Conservation (phyloP, 768 basidiomycete genomes). For the Glaciozyma antarctica region DNA sequence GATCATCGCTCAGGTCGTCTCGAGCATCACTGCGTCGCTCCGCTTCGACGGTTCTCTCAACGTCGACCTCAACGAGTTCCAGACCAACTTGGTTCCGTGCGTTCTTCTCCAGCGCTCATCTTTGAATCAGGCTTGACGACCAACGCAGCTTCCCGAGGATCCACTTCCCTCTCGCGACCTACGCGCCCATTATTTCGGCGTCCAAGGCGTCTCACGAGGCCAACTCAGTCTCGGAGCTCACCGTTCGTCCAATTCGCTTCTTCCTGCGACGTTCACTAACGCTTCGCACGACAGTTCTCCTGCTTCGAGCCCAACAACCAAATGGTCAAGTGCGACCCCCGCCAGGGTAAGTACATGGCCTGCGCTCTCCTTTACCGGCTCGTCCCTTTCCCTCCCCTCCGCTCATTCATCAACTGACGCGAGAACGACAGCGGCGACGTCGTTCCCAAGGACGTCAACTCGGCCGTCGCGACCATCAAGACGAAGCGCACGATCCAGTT, state of each 20-base stretch:
- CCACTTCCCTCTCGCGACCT: slow-evolving; percentile 95
- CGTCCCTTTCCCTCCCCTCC: too few relatives aligned
- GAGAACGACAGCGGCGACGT: slow-evolving; percentile 78
- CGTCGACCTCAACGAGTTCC: slow-evolving; percentile 96
- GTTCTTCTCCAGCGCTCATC: not conserved
- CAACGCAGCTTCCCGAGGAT: slow-evolving; percentile 53
- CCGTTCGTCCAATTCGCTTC: slow-evolving; percentile 47
- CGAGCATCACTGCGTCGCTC: slow-evolving; percentile 90
- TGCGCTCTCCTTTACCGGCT: slow-evolving; percentile 35
- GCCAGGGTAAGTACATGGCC: slow-evolving; percentile 90
- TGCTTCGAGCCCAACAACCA: slow-evolving; percentile 96
- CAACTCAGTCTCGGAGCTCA: slow-evolving; percentile 97
- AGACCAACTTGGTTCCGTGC: slow-evolving; percentile 94
- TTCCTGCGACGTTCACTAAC: slow-evolving; percentile 34
- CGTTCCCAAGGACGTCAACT: slow-evolving; percentile 89
- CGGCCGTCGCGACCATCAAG: slow-evolving; percentile 87
- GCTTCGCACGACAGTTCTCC: not conserved
- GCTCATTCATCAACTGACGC: too few relatives aligned
- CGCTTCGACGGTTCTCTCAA: slow-evolving; percentile 96
- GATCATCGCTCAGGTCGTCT: slow-evolving; percentile 96
- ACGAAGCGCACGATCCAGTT: slow-evolving; percentile 89
- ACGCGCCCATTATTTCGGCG: slow-evolving; percentile 79
- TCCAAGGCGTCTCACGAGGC: slow-evolving; percentile 94
- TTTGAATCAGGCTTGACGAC: not conserved
- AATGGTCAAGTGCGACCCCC: slow-evolving; percentile 93